A percentile compares a stretch with the other conserved stretches of the same genome.
phyloP scores from a whole-genome alignment of 495 filamentous ascomycete species.

The Rhizodiscina lignyota region DNA sequence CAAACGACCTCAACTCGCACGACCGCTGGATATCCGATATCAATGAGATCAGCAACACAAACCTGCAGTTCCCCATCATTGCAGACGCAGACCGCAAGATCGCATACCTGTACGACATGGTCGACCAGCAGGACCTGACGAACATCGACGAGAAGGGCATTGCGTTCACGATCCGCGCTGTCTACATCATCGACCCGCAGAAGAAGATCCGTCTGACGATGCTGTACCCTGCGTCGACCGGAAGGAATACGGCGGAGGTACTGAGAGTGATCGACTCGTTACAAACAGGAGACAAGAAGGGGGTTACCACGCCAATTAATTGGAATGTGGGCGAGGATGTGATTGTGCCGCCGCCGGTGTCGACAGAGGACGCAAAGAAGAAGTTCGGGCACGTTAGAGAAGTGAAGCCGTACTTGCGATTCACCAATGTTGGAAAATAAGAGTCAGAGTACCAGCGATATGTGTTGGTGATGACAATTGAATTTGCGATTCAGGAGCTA shows the following conservation, averaged over 20 bases:
- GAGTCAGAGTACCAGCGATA: too few relatives aligned
- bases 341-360: constrained; percentile 47
- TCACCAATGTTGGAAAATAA: constrained; percentile 18
- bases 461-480: too few relatives aligned
- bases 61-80: constrained; percentile 49
- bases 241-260: constrained; percentile 48
- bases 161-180: constrained; percentile 49
- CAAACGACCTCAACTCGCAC: constrained; percentile 43
- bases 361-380: constrained; percentile 44
- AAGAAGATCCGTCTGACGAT: constrained; percentile 55
- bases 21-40: constrained; percentile 49
- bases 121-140: constrained; percentile 36
- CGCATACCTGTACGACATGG: constrained; percentile 52
- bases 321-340: constrained; percentile 50
- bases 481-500: too few relatives aligned
- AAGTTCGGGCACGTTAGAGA: constrained; percentile 51
- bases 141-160: constrained; percentile 41
- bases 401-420: constrained; percentile 40
- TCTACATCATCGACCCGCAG: constrained; percentile 52
- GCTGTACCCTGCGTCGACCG: constrained; percentile 51
- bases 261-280: constrained; percentile 49
- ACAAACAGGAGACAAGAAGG: constrained; percentile 42
- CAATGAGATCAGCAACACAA: constrained; percentile 39
- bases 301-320: constrained; percentile 44
- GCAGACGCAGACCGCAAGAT: constrained; percentile 49